A percentile compares a stretch with the other conserved stretches of the same genome.
Conservation (phyloP, 2,329 filamentous ascomycete species). For the Colletotrichum sp. region DNA sequence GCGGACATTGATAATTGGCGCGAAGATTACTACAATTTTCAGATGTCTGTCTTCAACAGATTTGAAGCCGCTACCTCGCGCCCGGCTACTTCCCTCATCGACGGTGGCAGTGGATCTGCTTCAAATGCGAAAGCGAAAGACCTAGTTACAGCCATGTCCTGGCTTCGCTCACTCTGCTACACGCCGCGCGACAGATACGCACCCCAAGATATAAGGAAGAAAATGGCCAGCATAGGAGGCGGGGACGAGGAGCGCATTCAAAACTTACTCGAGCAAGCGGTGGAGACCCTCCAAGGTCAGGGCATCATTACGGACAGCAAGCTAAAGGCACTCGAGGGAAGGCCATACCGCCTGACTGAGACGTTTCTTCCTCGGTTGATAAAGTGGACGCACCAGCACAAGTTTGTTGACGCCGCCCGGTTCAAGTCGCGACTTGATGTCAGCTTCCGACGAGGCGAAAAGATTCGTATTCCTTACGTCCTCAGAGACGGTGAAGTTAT, state of each 20-base stretch:
- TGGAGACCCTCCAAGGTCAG: slow-evolving; percentile 51
- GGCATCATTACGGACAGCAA: slow-evolving; percentile 65
- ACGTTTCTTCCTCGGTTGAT: slow-evolving; percentile 60
- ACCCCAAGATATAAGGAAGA: slow-evolving; percentile 50
- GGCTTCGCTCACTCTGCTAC: slow-evolving; percentile 63
- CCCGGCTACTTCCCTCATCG: slow-evolving; percentile 42
- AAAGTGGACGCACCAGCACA: slow-evolving; percentile 57
- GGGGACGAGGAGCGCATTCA: slow-evolving; percentile 36
- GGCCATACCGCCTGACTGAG: slow-evolving; percentile 67
- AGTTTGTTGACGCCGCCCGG: slow-evolving; percentile 60
- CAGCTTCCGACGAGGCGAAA: slow-evolving; percentile 48
- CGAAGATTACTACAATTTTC: slow-evolving; percentile 59
- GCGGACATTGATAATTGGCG: slow-evolving; percentile 49
- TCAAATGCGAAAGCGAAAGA: slow-evolving; percentile 23
- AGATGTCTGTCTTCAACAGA: slow-evolving; percentile 60
- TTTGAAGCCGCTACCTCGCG: slow-evolving; percentile 58
- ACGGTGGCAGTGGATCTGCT: slow-evolving; percentile 3
- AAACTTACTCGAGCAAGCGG: slow-evolving; percentile 51
- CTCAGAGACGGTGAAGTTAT: slow-evolving; percentile 70
- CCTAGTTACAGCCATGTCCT: slow-evolving; percentile 56
- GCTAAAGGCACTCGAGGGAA: slow-evolving; percentile 59
- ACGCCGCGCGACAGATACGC: slow-evolving; percentile 55
- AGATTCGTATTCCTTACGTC: slow-evolving; percentile 56
- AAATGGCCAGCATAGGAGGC: slow-evolving; percentile 53
- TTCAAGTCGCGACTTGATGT: slow-evolving; percentile 66